A percentile compares a stretch with the other conserved stretches of the same genome.
phyloP scores from a whole-genome alignment of 345 rosid species.

The Clausena lansium region DNA sequence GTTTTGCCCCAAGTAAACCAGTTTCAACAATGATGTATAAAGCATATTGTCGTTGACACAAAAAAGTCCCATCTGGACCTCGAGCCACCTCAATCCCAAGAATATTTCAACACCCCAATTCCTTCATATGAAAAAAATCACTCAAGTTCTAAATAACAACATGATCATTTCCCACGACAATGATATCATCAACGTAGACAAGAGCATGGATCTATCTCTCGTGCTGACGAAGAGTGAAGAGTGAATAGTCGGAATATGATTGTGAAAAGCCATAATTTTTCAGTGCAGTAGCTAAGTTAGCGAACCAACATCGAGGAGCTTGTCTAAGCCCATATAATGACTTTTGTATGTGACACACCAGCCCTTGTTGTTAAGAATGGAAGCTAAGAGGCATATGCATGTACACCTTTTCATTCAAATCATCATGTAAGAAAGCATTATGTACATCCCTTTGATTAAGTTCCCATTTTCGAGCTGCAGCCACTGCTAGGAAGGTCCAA shows the following conservation, averaged over 20 bases:
- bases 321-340: not conserved
- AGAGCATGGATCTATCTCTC: too few relatives aligned
- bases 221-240: too few relatives aligned
- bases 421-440: not conserved
- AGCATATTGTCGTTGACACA: not conserved
- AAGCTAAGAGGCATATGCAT: not conserved
- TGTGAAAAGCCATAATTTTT: not conserved
- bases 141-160: too few relatives aligned
- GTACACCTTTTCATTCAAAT: not conserved
- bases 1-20: conserved; percentile 13
- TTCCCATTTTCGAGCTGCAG: not conserved
- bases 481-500: not conserved
- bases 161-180: too few relatives aligned
- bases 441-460: conserved; percentile 5
- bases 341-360: not conserved
- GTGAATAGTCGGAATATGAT: not conserved
- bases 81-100: too few relatives aligned
- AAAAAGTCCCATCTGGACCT: too few relatives aligned
- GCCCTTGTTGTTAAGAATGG: too few relatives aligned
- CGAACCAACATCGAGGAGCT: not conserved
- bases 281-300: not conserved
- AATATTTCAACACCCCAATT: too few relatives aligned
- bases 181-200: too few relatives aligned
- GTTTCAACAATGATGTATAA: conserved; percentile 12
- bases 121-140: too few relatives aligned